Percentiles rank a stretch among this genome's conserved stretches.
phyloP scores from a whole-genome alignment of 371 early-diverging fungal species.

The Mucor sp. region DNA sequence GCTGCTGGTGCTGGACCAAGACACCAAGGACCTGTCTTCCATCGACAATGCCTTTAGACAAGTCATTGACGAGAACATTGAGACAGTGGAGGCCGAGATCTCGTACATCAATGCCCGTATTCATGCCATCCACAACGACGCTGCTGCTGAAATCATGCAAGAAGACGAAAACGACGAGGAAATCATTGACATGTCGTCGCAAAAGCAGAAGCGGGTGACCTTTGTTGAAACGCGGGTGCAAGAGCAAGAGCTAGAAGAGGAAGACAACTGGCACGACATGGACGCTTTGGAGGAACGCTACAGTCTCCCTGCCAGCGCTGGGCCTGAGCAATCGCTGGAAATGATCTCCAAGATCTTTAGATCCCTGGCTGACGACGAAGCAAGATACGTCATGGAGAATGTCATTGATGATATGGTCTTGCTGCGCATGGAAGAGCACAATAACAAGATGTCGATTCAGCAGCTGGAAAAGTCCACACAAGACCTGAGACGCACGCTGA shows the following conservation, averaged over 20 bases:
- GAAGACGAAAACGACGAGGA: slow-evolving; percentile 36
- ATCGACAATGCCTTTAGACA: slow-evolving; percentile 54
- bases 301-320: slow-evolving; percentile 42
- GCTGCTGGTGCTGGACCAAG: slow-evolving; percentile 51
- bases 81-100: slow-evolving; percentile 81
- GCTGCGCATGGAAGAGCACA: slow-evolving; percentile 59
- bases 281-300: slow-evolving; percentile 51
- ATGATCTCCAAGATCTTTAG: slow-evolving; percentile 60
- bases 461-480: slow-evolving; percentile 64
- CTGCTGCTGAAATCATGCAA: slow-evolving; percentile 58
- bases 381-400: slow-evolving; percentile 63
- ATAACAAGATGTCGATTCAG: slow-evolving; percentile 53
- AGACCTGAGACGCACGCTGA: slow-evolving; percentile 67
- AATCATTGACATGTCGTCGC: slow-evolving; percentile 12
- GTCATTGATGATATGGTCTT: slow-evolving; percentile 75
- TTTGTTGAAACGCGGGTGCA: slow-evolving; percentile 25
- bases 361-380: slow-evolving; percentile 62
- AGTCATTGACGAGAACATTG: slow-evolving; percentile 85
- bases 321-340: slow-evolving; percentile 49
- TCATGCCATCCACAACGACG: slow-evolving; percentile 68
- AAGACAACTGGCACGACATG: slow-evolving; percentile 31
- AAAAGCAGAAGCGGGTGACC: slow-evolving; percentile 33
- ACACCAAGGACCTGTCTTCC: slow-evolving; percentile 30
- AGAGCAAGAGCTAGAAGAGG: neutral
- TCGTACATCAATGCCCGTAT: slow-evolving; percentile 71